Evolutionary conservation across 2,329 filamentous ascomycete species (phyloP), one percentile per base, ranked within the genome.

Genomic region (Lojkania enalia): DNA sequence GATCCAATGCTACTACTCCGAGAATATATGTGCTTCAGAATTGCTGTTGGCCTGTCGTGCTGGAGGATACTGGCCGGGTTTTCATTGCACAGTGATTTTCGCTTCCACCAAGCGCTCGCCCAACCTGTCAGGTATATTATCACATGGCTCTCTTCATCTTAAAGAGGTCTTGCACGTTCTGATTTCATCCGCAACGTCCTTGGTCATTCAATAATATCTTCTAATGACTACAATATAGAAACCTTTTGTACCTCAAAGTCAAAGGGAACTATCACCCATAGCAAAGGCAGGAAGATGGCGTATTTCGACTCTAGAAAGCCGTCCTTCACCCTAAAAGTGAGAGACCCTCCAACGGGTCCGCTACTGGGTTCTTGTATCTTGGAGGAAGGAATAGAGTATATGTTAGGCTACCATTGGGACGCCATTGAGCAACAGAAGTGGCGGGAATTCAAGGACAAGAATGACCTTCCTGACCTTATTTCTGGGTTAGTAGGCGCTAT

Each of bases 151-250:
- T 11, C 20, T 55, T 7, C 9, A 39, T 12, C 55, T 60, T 19
- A 25, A 49, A 15, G 39, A 58, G 12, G 54, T 60, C 12, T 33
- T 58, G 33, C 42, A 60, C 32, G 44, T 35, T 23, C 54, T 20
- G 30, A 35, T 4, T 27, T 21, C 20, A 7, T 50, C 11, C 57
- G 50, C 44, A 59, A 56, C 39, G 19, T 52, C 39, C 39, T 59
- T 35, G 48, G 43, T 3, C n/a, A 15, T 4, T n/a, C 31, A 4
- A 14, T 9, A n/a, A 33, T 12, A 3, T 9, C 14, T n/a, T 31
- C 12, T 13, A 20, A 43, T 20, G 42, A 20, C 11, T 52, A 46
- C 30, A 13, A 37, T 35, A 16, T 32, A n/a, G 9, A 33, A 15
- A 19, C 30, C 23, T 25, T 32, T 23, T n/a, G 9, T 13, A 20